A percentile compares a stretch with the other conserved stretches of the same genome.
Conservation (phyloP, 257 asterid genomes). For the Capsicum rhomboideum region DNA sequence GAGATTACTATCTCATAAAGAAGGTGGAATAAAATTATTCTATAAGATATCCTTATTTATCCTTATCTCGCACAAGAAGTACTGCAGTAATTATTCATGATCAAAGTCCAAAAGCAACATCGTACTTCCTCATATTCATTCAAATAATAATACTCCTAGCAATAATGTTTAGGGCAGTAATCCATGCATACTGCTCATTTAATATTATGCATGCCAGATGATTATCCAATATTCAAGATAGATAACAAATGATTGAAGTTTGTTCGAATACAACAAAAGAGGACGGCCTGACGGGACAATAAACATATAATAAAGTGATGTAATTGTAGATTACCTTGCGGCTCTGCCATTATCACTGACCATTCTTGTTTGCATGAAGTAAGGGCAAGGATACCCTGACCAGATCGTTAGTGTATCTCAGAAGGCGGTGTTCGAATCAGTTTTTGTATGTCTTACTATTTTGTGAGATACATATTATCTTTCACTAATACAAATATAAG, state of each 20-base stretch:
- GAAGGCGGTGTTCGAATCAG: not conserved
- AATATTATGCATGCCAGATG: not conserved
- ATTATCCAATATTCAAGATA: not conserved
- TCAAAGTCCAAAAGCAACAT: too few relatives aligned
- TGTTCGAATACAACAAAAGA: slow-evolving; percentile 10
- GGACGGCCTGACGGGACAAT: slow-evolving; percentile 2
- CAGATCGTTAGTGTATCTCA: not conserved
- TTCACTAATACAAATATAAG: not conserved
- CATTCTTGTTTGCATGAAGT: not conserved
- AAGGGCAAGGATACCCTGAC: not conserved
- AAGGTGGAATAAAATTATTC: too few relatives aligned
- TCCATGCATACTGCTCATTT: too few relatives aligned
- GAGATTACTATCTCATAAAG: too few relatives aligned
- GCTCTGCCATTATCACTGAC: not conserved
- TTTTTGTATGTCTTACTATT: not conserved
- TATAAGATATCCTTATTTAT: too few relatives aligned
- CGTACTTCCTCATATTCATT: too few relatives aligned
- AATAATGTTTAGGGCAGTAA: too few relatives aligned
- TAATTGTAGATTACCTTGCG: not conserved
- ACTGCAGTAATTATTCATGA: too few relatives aligned
- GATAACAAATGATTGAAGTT: slow-evolving; percentile 15
- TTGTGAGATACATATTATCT: too few relatives aligned
- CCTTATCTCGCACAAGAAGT: too few relatives aligned
- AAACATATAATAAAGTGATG: not conserved
- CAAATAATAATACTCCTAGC: too few relatives aligned